Base-by-base conservation (phyloP, 2,329 filamentous ascomycete genomes). In the Fonsecaea multimorphosa region DNA sequence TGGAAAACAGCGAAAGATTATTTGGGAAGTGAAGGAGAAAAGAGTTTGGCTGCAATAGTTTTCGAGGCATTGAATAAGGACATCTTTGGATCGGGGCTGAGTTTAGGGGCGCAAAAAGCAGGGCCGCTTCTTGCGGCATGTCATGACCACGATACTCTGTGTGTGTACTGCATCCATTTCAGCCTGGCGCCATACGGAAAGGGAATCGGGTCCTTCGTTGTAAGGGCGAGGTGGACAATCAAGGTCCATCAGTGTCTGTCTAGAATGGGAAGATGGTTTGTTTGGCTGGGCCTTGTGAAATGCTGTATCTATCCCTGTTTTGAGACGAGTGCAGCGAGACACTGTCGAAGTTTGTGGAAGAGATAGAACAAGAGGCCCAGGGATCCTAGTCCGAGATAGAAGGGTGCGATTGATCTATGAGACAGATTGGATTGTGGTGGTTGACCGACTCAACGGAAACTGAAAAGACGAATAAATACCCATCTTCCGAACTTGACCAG, bases 1-100 rank as follows among this genome's bases (percentile, higher is more conserved):
- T 98, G 70, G 94, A 98, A 77, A 91, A 97, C 77, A 93, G 91
- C 76, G 86, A 92, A 73, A 86, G 85, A 72, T 91, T 97, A 67
- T 98, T 97, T 76, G 77, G 78, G 27, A 63, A 58, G 29, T 69
- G 58, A 66, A 52, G 14, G 24, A 46, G 11, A 49, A 49, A 53
- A 11, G 16, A 27, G 49, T 31, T 12, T 24, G 54, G 29, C 49
- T 14, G 36, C n/a, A 40, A 44, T 29, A 22, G 57, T 36, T 34
- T 32, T 24, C 24, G 14, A 36, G 46, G 51, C 46, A 53, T 63
- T 66, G 64, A 58, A 59, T 66, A 59, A 46, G 59, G 61, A 40
- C 6, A 61, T 61, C 34, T 57, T 66, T 52, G 57, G 61, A 52
- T 61, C 38, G 61, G n/a, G 53, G 34, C 49, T 61, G 58, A 52